Evolutionary conservation across 352 stramenopile species (phyloP), one percentile per base, ranked within the genome.

Genomic region (Thraustochytrium sp.): DNA sequence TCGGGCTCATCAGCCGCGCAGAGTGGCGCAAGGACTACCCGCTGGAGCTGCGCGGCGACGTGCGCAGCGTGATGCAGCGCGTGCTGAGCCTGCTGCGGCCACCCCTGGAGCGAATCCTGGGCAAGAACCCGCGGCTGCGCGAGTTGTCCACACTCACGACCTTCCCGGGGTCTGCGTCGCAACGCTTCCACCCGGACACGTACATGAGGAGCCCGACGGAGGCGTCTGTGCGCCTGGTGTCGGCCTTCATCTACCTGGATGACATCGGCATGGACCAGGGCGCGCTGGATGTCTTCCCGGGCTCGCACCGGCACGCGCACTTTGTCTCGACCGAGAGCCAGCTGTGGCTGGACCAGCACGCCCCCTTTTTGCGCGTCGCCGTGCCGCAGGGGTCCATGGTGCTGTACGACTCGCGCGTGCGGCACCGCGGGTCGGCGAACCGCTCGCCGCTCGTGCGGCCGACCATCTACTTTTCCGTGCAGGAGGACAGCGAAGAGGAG

Each of bases 391-490:
- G 68, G 8, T 51, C 23, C 5, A 11, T 80, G 13, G 68, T 51
- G 21, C 26, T 80, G 26, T 80, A 80, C 68, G 68, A 80, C 49
- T 80, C 68, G 46, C 68, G 68, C 3, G 5, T 64, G 4, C 46
- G 31, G 26, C 68, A 80, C 26, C 48, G 68, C 18, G 68, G 68
- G 21, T 46, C 44, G 9, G 31, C 42, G 18, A 80, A 80, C 68
- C 34, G 18, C 0, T 80, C 68, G 2, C 31, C 42, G 26, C 51
- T 80, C n/a, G 40, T 51, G 21, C 46, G 68, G 44, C 68, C 68
- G 13, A 80, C 68, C n/a, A 11, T 80, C 29, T 80, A 80, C 68
- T 80, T 80, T 80, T 80, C 68, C 3, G 31, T 80, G 1, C 68
- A 55, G 34, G 48, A 80, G 34, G 9, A 68, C 34, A n/a, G 23